A percentile compares a stretch with the other conserved stretches of the same genome.
Evolutionary conservation across 2,329 filamentous ascomycete genomes (phyloP).

Genomic region (Nannizzia gypsea): DNA sequence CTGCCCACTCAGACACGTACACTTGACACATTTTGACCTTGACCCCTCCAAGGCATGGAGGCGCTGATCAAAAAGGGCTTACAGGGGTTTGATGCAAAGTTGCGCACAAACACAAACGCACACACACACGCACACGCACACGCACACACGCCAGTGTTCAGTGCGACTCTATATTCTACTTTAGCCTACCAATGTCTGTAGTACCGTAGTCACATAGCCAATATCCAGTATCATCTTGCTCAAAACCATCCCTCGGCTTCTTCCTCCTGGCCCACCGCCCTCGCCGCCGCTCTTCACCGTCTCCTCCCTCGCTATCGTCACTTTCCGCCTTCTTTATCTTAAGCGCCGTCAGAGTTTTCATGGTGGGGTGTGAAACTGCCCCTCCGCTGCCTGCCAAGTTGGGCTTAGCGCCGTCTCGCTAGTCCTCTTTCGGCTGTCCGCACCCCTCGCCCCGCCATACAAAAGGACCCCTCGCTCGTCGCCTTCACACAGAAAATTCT

Average conservation of each 20-base stretch:
- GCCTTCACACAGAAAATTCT: constrained; percentile 23
- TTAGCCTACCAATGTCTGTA: no score
- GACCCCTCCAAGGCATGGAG: not conserved
- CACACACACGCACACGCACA: no score
- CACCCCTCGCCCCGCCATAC: constrained; percentile 32
- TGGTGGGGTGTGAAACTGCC: constrained; percentile 20
- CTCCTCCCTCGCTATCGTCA: not conserved
- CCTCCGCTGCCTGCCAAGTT: constrained; percentile 14
- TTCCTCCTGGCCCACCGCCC: no score
- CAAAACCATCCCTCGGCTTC: not conserved
- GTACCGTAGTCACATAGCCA: no score
- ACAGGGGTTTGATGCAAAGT: no score
- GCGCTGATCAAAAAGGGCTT: not conserved
- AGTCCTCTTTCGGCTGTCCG: not conserved
- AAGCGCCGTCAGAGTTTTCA: constrained; percentile 15
- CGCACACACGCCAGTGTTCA: no score
- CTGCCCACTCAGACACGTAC: not conserved
- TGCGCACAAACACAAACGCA: no score
- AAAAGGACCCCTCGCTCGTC: constrained; percentile 35
- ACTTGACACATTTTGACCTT: not conserved
- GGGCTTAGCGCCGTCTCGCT: constrained; percentile 9
- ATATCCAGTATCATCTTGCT: not conserved
- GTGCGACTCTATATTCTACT: no score
- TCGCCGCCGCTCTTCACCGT: not conserved
- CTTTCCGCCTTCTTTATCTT: no score